Conservation (phyloP, 768 basidiomycete species). For the Punctularia strigosozonata region DNA sequence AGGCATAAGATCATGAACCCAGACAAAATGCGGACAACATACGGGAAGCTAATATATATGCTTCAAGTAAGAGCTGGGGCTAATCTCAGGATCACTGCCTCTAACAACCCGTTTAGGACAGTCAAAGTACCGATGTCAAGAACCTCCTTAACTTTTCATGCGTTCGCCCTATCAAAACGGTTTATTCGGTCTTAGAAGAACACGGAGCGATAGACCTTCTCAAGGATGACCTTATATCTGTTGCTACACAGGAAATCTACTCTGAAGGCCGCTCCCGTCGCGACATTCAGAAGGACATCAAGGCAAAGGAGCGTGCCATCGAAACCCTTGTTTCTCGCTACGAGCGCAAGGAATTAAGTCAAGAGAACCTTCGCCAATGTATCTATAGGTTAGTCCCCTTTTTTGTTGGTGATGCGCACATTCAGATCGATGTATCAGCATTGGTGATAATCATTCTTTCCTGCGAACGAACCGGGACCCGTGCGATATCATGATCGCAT, state of each 20-base stretch:
- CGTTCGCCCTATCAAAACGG: conserved; percentile 67
- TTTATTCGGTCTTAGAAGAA: conserved; percentile 55
- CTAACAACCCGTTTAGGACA: conserved; percentile 42
- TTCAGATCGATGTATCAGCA: too few relatives aligned
- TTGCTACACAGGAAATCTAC: conserved; percentile 77
- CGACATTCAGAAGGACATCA: conserved; percentile 79
- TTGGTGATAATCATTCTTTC: conserved; percentile 87
- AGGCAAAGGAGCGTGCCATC: conserved; percentile 74
- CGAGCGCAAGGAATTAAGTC: conserved; percentile 40
- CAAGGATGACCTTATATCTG: conserved; percentile 61
- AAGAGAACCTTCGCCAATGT: conserved; percentile 65
- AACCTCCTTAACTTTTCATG: conserved; percentile 74
- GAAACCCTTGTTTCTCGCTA: conserved; percentile 61
- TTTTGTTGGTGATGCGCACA: too few relatives aligned
- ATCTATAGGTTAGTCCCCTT: too few relatives aligned
- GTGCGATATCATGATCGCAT: conserved; percentile 73
- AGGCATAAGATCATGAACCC: conserved; percentile 91
- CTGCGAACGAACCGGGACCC: conserved; percentile 79
- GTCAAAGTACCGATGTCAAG: conserved; percentile 72
- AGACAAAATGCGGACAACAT: conserved; percentile 83
- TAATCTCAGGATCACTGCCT: background rate
- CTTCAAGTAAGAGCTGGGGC: conserved; percentile 43
- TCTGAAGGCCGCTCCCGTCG: conserved; percentile 58
- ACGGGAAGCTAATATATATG: conserved; percentile 77
- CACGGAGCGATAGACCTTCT: conserved; percentile 55